Conservation (phyloP, 352 stramenopile genomes). For the Phytophthora brassicae region DNA sequence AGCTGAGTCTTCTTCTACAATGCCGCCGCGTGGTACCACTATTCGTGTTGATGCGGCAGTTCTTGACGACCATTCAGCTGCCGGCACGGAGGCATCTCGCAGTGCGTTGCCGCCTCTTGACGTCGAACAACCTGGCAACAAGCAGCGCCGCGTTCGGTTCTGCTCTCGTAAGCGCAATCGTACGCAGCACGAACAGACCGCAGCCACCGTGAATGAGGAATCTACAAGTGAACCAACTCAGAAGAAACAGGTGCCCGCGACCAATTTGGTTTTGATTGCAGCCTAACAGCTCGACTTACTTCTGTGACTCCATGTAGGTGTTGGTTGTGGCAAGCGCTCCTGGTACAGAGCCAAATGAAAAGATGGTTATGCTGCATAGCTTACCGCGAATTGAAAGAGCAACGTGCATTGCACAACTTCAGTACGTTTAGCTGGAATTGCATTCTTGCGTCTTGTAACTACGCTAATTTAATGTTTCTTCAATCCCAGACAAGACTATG, state of each 20-base stretch:
- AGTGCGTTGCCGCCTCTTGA: constrained; percentile 4
- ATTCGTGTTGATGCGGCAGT: constrained; percentile 32
- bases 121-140: constrained; percentile 5
- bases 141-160: constrained; percentile 12
- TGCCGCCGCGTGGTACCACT: constrained; percentile 26
- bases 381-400: constrained; percentile 31
- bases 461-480: not conserved
- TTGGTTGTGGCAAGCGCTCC: constrained; percentile 5
- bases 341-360: constrained; percentile 2
- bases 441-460: not conserved
- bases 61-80: not conserved
- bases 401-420: constrained; percentile 36
- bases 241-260: constrained; percentile 23
- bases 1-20: constrained; percentile 9
- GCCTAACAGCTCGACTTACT: not conserved
- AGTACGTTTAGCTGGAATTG: constrained; percentile 16
- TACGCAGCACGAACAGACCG: constrained; percentile 11
- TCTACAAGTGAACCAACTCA: constrained; percentile 3
- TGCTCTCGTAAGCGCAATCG: constrained; percentile 10
- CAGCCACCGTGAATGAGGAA: not conserved
- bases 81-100: not conserved
- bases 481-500: constrained; percentile 42
- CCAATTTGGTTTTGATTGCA: not conserved
- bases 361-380: constrained; percentile 18
- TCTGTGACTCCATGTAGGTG: not conserved